phyloP scores from a whole-genome alignment of 192 early-diverging fungal genomes.

The Entomortierella chlamydospora region DNA sequence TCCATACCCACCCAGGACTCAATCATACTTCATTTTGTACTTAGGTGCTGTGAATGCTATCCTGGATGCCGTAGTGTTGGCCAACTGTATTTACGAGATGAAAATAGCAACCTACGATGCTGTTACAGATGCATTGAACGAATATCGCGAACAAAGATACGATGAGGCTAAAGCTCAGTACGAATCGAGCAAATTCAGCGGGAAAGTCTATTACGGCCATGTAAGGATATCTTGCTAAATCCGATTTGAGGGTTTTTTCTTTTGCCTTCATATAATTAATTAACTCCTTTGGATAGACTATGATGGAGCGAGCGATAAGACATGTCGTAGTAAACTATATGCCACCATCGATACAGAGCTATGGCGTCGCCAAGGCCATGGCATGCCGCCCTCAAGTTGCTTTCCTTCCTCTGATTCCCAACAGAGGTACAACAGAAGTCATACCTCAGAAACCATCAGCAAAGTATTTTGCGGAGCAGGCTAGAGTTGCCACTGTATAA shows the following conservation, averaged over 20 bases:
- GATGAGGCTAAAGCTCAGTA: not conserved
- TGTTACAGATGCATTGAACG: not conserved
- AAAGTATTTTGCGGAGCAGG: too few relatives aligned
- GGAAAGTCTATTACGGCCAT: not conserved
- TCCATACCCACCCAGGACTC: too few relatives aligned
- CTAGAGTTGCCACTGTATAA: too few relatives aligned
- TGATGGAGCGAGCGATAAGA: not conserved
- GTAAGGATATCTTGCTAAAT: not conserved
- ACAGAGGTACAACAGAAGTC: too few relatives aligned
- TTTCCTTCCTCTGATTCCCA: not conserved
- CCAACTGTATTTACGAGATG: constrained; percentile 19
- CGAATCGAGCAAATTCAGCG: not conserved
- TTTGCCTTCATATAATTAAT: not conserved
- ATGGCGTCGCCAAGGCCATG: not conserved
- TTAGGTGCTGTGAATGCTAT: constrained; percentile 23
- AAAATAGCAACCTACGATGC: not conserved
- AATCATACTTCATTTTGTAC: too few relatives aligned
- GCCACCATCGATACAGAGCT: not conserved
- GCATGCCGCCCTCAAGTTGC: not conserved
- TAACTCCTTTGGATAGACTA: not conserved
- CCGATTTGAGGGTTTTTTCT: not conserved
- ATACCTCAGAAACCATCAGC: too few relatives aligned
- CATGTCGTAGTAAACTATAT: not conserved
- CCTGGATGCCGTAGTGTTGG: constrained; percentile 26
- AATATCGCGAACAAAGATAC: not conserved